These are phyloP conservation scores for Elymus sibiricus DNA, from an alignment of 176 grass and related monocot species.

Conservation along the genomic window DNA sequence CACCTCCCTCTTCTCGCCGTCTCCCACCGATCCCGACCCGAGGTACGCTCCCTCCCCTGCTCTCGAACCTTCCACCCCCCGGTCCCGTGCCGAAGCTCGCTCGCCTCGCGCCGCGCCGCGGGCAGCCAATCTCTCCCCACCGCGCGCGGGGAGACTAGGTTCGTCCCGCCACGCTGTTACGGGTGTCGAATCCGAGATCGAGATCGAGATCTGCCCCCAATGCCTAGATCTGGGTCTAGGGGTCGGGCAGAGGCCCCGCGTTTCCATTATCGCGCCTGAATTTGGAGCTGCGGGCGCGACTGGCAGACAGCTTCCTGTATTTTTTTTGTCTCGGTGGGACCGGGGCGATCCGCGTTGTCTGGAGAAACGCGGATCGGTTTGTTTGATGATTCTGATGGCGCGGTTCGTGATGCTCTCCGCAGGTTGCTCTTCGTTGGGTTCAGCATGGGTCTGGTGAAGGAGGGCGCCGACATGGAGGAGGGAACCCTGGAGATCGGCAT, in stretches of 20 bases:
- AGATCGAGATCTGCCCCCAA: slow-evolving; percentile 1
- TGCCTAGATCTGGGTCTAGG: not conserved
- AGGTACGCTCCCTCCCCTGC: slow-evolving; percentile 29
- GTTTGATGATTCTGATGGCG: not conserved
- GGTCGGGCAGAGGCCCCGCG: not conserved
- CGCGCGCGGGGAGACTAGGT: not conserved
- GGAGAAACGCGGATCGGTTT: not conserved
- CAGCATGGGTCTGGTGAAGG: slow-evolving; percentile 77
- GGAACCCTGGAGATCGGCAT: slow-evolving; percentile 78
- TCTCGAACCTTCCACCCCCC: too few species aligned
- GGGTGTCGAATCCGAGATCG: not conserved
- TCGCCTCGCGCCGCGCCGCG: not conserved
- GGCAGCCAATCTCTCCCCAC: not conserved
- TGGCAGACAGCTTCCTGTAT: not conserved
- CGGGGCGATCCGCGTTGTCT: not conserved
- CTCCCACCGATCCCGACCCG: slow-evolving; percentile 28
- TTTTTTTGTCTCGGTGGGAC: not conserved
- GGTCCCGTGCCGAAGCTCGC: not conserved
- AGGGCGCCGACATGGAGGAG: slow-evolving; percentile 58
- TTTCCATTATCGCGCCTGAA: not conserved
- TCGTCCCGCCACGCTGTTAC: not conserved
- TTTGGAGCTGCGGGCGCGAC: not conserved
- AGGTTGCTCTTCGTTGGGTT: slow-evolving; percentile 33
- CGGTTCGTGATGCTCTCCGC: not conserved
- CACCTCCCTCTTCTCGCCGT: slow-evolving; percentile 6